These are phyloP conservation scores for Anaeromyces robustus DNA, from an alignment of 192 early-diverging fungal species.

Conservation along the genomic window DNA sequence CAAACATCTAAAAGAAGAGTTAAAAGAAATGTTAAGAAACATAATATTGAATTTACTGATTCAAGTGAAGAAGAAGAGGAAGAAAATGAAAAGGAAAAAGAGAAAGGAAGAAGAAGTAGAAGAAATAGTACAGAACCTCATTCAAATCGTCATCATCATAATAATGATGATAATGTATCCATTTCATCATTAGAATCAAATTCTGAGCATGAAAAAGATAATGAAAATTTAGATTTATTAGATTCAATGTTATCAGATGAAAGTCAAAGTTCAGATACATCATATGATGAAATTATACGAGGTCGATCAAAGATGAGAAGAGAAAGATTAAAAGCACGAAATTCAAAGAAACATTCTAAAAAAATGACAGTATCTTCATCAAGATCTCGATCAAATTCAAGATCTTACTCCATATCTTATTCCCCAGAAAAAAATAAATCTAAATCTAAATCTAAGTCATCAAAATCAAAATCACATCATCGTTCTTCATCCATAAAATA, in stretches of 20 bases:
- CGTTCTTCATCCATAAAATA: too few relatives aligned
- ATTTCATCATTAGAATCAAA: not conserved
- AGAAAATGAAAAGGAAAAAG: too few relatives aligned
- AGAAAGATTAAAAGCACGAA: not conserved
- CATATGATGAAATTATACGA: not conserved
- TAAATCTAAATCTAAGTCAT: not conserved
- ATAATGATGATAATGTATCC: not conserved
- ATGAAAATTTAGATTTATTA: not conserved
- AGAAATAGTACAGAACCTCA: too few relatives aligned
- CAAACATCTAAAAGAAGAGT: not conserved
- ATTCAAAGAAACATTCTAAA: not conserved
- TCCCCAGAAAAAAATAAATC: not conserved
- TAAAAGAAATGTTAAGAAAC: not conserved
- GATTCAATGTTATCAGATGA: not conserved
- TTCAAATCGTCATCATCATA: too few relatives aligned
- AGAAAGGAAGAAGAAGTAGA: too few relatives aligned
- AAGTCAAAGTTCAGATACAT: not conserved
- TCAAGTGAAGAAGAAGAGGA: not conserved
- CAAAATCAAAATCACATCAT: too few relatives aligned
- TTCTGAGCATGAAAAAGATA: not conserved
- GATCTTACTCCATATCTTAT: not conserved
- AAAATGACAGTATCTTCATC: not conserved
- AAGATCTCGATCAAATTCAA: not conserved
- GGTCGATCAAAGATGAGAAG: not conserved
- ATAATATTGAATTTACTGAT: not conserved